Percentiles rank a stretch among this genome's conserved stretches.
These are phyloP conservation scores for Stemphylium lycopersici DNA, from an alignment of 2,329 filamentous ascomycete genomes.

Conservation along the genomic window DNA sequence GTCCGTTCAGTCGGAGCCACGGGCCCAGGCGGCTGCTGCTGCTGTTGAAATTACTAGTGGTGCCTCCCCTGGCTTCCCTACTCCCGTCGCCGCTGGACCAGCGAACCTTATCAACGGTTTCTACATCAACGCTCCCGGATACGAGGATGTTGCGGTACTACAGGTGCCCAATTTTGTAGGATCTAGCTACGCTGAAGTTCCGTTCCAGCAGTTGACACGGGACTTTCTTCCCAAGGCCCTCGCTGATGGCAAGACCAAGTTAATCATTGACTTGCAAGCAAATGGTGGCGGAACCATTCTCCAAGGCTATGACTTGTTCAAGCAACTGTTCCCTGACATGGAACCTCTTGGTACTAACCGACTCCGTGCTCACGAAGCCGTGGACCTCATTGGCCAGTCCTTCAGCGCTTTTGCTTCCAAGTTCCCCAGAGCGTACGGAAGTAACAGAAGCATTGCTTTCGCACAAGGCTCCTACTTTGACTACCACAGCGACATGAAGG, in stretches of 20 bases:
- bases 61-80: conserved; percentile 51
- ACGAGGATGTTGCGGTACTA: conserved; percentile 55
- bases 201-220: conserved; percentile 51
- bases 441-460: conserved; percentile 47
- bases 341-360: conserved; percentile 59
- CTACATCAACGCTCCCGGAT: conserved; percentile 52
- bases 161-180: conserved; percentile 51
- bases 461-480: conserved; percentile 54
- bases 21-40: conserved; percentile 8
- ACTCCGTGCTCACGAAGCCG: conserved; percentile 57
- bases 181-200: conserved; percentile 21
- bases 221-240: conserved; percentile 52
- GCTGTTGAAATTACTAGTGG: conserved; percentile 13
- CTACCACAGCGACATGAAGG: conserved; percentile 54
- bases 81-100: conserved; percentile 47
- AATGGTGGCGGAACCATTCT: conserved; percentile 67
- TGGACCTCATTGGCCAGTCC: conserved; percentile 53
- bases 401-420: conserved; percentile 42
- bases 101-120: conserved; percentile 54
- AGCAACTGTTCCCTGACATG: conserved; percentile 60
- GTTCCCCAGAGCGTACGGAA: conserved; percentile 37
- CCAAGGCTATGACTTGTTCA: conserved; percentile 67
- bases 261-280: conserved; percentile 65
- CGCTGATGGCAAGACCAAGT: conserved; percentile 61
- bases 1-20: not conserved